These are phyloP conservation scores for Heritiera fomes DNA, from an alignment of 345 rosid species.

Conservation along the genomic window DNA sequence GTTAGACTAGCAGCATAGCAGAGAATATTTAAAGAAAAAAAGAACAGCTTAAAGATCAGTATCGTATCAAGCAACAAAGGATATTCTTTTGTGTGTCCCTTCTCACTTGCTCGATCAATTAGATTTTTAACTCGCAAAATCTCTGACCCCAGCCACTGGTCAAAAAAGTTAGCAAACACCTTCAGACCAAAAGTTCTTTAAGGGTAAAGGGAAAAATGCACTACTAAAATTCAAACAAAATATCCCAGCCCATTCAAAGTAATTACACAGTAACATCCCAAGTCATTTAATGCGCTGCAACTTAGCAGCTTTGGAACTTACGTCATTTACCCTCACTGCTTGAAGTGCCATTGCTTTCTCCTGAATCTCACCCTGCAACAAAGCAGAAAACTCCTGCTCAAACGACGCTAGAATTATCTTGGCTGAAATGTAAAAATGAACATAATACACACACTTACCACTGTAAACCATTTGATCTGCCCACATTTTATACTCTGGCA, in stretches of 20 bases:
- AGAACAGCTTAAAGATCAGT: not conserved
- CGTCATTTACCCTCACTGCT: conserved; percentile 62
- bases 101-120: conserved; percentile 86
- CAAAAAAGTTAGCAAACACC: conserved; percentile 20
- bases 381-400: conserved; percentile 16
- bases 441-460: conserved; percentile 49
- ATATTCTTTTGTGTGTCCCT: conserved; percentile 79
- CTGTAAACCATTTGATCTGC: conserved; percentile 59
- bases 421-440: conserved; percentile 22
- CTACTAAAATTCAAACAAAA: not conserved
- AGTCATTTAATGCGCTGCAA: not conserved
- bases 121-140: conserved; percentile 62
- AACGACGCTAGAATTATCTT: conserved; percentile 1
- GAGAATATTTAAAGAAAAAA: not conserved
- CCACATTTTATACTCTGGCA: conserved; percentile 72
- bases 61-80: conserved; percentile 53
- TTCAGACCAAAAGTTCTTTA: conserved; percentile 4
- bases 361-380: conserved; percentile 74
- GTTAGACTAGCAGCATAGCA: conserved; percentile 4
- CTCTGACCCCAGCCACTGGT: conserved; percentile 75
- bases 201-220: not conserved
- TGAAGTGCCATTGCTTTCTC: conserved; percentile 65
- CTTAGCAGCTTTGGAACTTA: conserved; percentile 40
- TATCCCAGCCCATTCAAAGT: not conserved
- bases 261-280: not conserved